These are phyloP conservation scores for Vigna trinervia DNA, from an alignment of 306 rosid genomes.

Conservation along the genomic window DNA sequence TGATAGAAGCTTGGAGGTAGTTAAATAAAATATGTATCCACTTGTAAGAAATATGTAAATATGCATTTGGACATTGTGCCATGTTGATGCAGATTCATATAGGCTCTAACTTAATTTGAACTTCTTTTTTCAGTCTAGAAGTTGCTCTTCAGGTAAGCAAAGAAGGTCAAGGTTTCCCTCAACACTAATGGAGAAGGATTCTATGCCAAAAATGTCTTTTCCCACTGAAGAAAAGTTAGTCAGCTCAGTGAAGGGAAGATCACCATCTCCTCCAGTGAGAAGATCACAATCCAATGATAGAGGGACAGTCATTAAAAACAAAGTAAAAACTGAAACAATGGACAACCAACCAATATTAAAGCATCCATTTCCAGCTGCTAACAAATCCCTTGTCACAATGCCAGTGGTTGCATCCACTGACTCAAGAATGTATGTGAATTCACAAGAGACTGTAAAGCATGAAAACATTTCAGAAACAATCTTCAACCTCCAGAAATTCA, in stretches of 20 bases:
- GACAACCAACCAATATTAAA: constrained; percentile 73
- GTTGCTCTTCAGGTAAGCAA: constrained; percentile 96
- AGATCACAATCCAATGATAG: constrained; percentile 91
- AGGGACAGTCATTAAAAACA: constrained; percentile 74
- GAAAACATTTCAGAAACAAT: constrained; percentile 64
- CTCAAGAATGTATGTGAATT: constrained; percentile 49
- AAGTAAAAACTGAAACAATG: constrained; percentile 57
- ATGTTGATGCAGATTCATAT: constrained; percentile 12
- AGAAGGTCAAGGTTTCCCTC: constrained; percentile 89
- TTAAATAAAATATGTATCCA: not conserved
- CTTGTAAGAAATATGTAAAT: constrained; percentile 7
- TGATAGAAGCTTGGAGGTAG: constrained; percentile 73
- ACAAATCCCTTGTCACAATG: constrained; percentile 59
- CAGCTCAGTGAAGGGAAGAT: constrained; percentile 69
- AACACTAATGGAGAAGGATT: constrained; percentile 68
- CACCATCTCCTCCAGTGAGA: constrained; percentile 91
- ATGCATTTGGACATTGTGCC: constrained; percentile 4
- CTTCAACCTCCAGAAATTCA: constrained; percentile 60
- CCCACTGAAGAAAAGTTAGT: constrained; percentile 63
- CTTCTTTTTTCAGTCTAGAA: constrained; percentile 72
- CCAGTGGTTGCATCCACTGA: constrained; percentile 50
- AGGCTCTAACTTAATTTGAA: constrained; percentile 27
- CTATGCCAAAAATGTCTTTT: constrained; percentile 64
- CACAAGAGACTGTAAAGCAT: constrained; percentile 58
- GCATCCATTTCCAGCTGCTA: constrained; percentile 73